phyloP scores from a whole-genome alignment of 208 protist genomes.

The Trypanosoma cruzi region DNA sequence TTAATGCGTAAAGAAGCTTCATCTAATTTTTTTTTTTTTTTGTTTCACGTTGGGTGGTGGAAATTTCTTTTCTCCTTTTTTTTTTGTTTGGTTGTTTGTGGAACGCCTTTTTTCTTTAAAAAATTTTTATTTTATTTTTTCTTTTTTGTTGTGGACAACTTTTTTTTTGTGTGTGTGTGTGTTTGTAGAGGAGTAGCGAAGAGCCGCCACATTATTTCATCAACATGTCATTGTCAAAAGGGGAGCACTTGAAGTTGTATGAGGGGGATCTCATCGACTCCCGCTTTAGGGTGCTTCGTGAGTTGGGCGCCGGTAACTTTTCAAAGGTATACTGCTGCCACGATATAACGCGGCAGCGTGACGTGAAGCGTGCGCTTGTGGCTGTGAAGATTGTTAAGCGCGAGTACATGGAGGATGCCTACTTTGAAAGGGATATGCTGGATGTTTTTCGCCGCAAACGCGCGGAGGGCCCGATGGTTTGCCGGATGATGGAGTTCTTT shows the following conservation, averaged over 20 bases:
- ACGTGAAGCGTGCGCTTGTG: slow-evolving; percentile 31
- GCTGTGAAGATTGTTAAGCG: slow-evolving; percentile 86
- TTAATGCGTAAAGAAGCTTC: too few relatives aligned
- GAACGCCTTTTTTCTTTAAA: too few relatives aligned
- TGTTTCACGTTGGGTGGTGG: too few relatives aligned
- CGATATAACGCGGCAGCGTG: slow-evolving; percentile 29
- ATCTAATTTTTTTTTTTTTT: too few relatives aligned
- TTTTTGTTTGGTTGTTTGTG: too few relatives aligned
- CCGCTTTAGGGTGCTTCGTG: slow-evolving; percentile 62
- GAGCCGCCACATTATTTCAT: too few relatives aligned
- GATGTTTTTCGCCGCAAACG: slow-evolving; percentile 44
- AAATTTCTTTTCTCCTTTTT: too few relatives aligned
- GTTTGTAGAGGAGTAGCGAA: too few relatives aligned
- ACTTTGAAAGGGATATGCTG: slow-evolving; percentile 83
- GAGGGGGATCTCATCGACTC: slow-evolving; percentile 54
- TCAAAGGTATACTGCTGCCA: slow-evolving; percentile 78
- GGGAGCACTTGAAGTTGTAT: slow-evolving; percentile 56
- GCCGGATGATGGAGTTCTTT: slow-evolving; percentile 77
- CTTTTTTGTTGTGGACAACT: too few relatives aligned
- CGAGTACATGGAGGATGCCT: slow-evolving; percentile 79
- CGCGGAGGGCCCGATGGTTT: slow-evolving; percentile 43
- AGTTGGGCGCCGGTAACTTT: slow-evolving; percentile 85
- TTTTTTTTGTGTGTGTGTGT: too few relatives aligned
- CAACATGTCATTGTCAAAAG: slow-evolving; percentile 44
- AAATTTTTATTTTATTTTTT: too few relatives aligned